These are phyloP conservation scores for Leptographium wingfieldii DNA, from an alignment of 2,329 filamentous ascomycete genomes.

Conservation along the genomic window DNA sequence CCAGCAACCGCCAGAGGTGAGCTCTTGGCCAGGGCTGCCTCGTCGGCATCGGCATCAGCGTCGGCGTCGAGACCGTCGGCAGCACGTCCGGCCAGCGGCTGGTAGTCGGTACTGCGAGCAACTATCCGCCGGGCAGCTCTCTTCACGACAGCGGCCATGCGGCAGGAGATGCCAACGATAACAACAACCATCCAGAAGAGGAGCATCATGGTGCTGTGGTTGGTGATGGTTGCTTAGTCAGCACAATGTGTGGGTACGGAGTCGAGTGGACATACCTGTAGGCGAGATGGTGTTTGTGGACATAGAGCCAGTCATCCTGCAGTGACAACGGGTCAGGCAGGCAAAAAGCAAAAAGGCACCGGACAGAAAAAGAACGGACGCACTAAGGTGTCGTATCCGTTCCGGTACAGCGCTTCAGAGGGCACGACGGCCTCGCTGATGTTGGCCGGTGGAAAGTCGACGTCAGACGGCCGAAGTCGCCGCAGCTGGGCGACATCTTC, in stretches of 20 bases:
- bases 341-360: no score
- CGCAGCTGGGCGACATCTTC: slow-evolving; percentile 20
- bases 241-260: background rate
- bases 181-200: slow-evolving; percentile 27
- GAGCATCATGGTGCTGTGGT: slow-evolving; percentile 14
- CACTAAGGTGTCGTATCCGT: slow-evolving; percentile 27
- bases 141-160: background rate
- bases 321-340: background rate
- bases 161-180: slow-evolving; percentile 10
- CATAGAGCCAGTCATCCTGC: slow-evolving; percentile 20
- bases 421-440: slow-evolving; percentile 23
- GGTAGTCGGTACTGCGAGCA: background rate
- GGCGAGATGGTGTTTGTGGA: slow-evolving; percentile 20
- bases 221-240: background rate
- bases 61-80: background rate
- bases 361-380: background rate
- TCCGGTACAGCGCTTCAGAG: slow-evolving; percentile 19
- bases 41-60: background rate
- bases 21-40: background rate
- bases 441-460: slow-evolving; percentile 4
- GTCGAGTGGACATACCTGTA: slow-evolving; percentile 22
- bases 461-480: slow-evolving; percentile 19
- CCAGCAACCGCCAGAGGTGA: background rate
- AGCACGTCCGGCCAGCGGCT: background rate
- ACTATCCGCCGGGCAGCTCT: background rate